Conservation (phyloP, 1,139 yeast species). For the Geotrichum cucujoidarum region DNA sequence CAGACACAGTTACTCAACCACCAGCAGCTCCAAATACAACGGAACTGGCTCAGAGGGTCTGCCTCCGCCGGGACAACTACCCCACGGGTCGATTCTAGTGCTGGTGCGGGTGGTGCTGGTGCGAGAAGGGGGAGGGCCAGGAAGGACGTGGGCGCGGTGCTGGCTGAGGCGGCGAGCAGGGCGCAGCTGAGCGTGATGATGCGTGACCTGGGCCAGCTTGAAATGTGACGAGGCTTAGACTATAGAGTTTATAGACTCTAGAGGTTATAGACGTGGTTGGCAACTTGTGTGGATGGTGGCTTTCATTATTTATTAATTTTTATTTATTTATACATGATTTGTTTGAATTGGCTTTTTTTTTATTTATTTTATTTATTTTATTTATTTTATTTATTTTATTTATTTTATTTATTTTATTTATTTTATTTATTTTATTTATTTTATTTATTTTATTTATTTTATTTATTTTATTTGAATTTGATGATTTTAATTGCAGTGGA, state of each 20-base stretch:
- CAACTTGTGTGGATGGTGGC: too few species aligned
- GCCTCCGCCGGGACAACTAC: neutral
- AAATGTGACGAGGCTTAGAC: neutral
- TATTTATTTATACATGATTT: too few species aligned
- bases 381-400: too few species aligned
- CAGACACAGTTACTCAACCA: conserved; percentile 1
- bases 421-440: too few species aligned
- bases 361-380: too few species aligned
- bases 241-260: neutral
- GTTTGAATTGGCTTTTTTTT: too few species aligned
- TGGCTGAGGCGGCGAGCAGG: conserved; percentile 4
- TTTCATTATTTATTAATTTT: too few species aligned
- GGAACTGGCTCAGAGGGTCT: conserved; percentile 1
- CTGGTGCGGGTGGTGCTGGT: neutral
- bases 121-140: too few species aligned
- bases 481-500: neutral
- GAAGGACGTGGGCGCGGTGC: too few species aligned
- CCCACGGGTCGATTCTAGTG: neutral
- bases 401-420: too few species aligned
- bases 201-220: conserved; percentile 4
- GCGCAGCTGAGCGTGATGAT: conserved; percentile 5
- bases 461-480: too few species aligned
- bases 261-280: neutral
- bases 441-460: too few species aligned
- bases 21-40: conserved; percentile 5